These are phyloP conservation scores for Ophiostoma ips DNA, from an alignment of 2,329 filamentous ascomycete species.

Conservation along the genomic window DNA sequence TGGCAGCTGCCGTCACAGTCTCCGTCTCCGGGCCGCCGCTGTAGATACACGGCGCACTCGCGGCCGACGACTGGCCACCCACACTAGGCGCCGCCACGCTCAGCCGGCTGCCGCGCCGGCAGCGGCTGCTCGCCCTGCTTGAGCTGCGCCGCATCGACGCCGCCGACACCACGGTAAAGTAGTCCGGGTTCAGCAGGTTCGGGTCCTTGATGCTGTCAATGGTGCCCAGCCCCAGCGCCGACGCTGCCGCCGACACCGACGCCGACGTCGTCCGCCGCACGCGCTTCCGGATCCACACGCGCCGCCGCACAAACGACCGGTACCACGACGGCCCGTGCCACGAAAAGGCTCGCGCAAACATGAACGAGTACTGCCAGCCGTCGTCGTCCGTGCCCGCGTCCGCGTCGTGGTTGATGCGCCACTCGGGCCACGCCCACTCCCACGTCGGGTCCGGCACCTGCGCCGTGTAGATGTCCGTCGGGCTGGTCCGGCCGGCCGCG, in stretches of 20 bases:
- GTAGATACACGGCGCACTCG: constrained; percentile 18
- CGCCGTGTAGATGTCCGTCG: constrained; percentile 63
- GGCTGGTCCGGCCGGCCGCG: constrained; percentile 42
- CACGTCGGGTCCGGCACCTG: constrained; percentile 90
- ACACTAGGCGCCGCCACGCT: constrained; percentile 22
- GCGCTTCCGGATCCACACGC: constrained; percentile 76
- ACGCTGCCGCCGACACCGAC: neutral
- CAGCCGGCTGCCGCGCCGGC: constrained; percentile 14
- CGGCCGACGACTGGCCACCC: constrained; percentile 2
- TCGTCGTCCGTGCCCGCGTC: constrained; percentile 53
- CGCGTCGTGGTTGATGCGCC: constrained; percentile 56
- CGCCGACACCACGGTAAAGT: constrained; percentile 61
- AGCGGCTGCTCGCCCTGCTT: constrained; percentile 23
- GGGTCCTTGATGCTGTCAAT: constrained; percentile 31
- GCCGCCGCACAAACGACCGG: constrained; percentile 82
- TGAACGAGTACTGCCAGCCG: constrained; percentile 93
- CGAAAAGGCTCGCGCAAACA: constrained; percentile 57
- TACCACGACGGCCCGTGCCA: constrained; percentile 93
- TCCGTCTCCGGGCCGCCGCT: neutral
- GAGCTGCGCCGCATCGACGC: constrained; percentile 27
- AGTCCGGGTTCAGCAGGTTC: constrained; percentile 59
- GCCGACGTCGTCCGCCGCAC: constrained; percentile 33
- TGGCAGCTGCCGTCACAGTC: constrained; percentile 5
- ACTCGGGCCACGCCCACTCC: constrained; percentile 69
- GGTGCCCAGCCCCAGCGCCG: constrained; percentile 20